Evolutionary conservation across 352 stramenopile genomes (phyloP).

Genomic region (Phytopythium boreale): DNA sequence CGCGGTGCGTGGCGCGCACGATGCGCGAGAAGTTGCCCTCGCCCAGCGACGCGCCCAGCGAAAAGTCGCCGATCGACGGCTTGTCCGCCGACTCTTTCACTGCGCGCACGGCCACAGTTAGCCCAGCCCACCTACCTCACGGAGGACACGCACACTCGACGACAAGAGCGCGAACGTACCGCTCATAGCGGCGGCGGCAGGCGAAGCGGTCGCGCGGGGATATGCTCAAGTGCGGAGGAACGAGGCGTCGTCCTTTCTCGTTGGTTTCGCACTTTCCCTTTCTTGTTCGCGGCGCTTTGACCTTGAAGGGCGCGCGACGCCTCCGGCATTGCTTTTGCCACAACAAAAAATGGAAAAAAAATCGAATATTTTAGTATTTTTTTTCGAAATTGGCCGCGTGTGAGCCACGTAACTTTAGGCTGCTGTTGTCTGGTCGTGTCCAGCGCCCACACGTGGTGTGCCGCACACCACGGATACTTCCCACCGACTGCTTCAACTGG

Average conservation of each 20-base stretch:
- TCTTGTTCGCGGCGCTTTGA: neutral
- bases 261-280: neutral
- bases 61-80: constrained; percentile 74
- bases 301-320: neutral
- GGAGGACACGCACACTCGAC: neutral
- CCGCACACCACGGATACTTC: neutral
- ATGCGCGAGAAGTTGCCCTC: constrained; percentile 97
- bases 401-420: neutral
- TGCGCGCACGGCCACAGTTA: constrained; percentile 18
- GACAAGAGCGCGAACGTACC: neutral
- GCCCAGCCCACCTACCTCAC: neutral
- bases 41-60: constrained; percentile 49
- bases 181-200: constrained; percentile 2
- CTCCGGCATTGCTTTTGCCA: neutral
- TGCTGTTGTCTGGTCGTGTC: neutral
- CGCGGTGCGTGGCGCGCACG: constrained; percentile 83
- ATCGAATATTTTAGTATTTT: neutral
- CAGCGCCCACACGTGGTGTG: neutral
- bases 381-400: neutral
- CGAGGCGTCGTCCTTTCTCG: neutral
- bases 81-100: constrained; percentile 76
- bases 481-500: neutral
- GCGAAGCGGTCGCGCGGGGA: neutral
- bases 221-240: neutral
- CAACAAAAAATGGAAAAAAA: neutral